Evolutionary conservation across 2,329 filamentous ascomycete species (phyloP).

Genomic region (Cordyceps cateniannulata): DNA sequence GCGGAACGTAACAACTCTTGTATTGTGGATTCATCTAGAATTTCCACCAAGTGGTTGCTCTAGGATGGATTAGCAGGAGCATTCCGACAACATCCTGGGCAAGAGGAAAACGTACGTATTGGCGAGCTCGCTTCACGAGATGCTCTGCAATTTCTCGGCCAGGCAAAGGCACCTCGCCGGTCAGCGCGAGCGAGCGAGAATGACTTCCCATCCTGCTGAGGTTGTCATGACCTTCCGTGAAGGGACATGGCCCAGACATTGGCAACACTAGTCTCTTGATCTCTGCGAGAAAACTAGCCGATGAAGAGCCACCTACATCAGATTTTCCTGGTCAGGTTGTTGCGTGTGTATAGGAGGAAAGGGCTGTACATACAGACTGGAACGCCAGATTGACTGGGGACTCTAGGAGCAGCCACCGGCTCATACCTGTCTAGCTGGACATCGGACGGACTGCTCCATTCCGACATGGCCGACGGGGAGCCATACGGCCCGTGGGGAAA

Average conservation of each 20-base stretch:
- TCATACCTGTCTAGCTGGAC: background rate
- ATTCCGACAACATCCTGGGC: background rate
- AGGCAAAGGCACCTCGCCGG: slow-evolving; percentile 47
- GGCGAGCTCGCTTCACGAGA: slow-evolving; percentile 13
- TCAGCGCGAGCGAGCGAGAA: slow-evolving; percentile 35
- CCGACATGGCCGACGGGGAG: background rate
- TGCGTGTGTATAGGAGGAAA: background rate
- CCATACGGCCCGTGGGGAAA: background rate
- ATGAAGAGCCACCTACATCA: slow-evolving; percentile 42
- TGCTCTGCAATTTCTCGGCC: slow-evolving; percentile 47
- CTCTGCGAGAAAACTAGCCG: slow-evolving; percentile 53
- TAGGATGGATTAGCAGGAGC: slow-evolving; percentile 21
- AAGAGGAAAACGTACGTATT: background rate
- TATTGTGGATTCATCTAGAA: slow-evolving; percentile 49
- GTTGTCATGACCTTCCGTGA: slow-evolving; percentile 47
- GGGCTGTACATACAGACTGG: background rate
- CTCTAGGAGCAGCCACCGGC: background rate
- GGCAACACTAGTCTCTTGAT: slow-evolving; percentile 55
- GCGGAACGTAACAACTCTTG: slow-evolving; percentile 42
- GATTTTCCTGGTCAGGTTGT: slow-evolving; percentile 18
- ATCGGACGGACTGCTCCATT: background rate
- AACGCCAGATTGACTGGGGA: background rate
- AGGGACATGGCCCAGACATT: slow-evolving; percentile 46
- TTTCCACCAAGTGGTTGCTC: slow-evolving; percentile 55
- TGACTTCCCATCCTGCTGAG: slow-evolving; percentile 13